Evolutionary conservation across 805 yeast genomes (phyloP), one percentile per base, ranked within the genome.

Genomic region (Ogataea ramenticola): DNA sequence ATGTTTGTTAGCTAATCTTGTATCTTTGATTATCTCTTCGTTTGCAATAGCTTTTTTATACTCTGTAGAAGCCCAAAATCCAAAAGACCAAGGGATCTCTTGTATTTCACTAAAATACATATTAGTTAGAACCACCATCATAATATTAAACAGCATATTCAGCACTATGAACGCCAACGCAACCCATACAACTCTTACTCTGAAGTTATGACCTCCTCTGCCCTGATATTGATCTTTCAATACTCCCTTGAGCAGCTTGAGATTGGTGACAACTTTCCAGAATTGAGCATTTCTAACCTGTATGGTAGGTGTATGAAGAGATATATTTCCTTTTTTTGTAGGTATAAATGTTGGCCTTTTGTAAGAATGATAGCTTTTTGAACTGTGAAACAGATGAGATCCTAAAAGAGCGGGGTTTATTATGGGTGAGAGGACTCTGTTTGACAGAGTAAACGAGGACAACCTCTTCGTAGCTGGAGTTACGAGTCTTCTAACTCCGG

Each of bases 111-210:
- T 54, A 9, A 65, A 45, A 39, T 64, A 65, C 15, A 56, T 32
- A 24, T 60, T 57, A 0, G 66, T 60, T 21, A 65, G 49, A 4
- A 57, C 52, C 3, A 61, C 51, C 46, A 65, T 49, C 66, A 65
- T 60, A 1, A 60, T 44, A 48, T 65, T 65, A 52, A 65, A 65
- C 4, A 55, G 24, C 34, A 64, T 52, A 36, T 61, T 66, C 52
- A 75, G 65, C 3, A 71, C 58, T 26, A 68, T 52, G 52, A 71
- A 75, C 21, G 67, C 55, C 3, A 70, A 54, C 31, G 75, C 61
- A 14, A 75, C 70, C 34, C 66, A 39, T 42, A 75, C 60, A 1
- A 77, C 56, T 50, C 72, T 62, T 45, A 62, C 64, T 58, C 77
- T 65, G 52, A 74, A 65, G 6, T 72, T 65, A 17, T 69, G 62